Evolutionary conservation across 139 green algal genomes (phyloP).

Genomic region (Micromonas commoda): DNA sequence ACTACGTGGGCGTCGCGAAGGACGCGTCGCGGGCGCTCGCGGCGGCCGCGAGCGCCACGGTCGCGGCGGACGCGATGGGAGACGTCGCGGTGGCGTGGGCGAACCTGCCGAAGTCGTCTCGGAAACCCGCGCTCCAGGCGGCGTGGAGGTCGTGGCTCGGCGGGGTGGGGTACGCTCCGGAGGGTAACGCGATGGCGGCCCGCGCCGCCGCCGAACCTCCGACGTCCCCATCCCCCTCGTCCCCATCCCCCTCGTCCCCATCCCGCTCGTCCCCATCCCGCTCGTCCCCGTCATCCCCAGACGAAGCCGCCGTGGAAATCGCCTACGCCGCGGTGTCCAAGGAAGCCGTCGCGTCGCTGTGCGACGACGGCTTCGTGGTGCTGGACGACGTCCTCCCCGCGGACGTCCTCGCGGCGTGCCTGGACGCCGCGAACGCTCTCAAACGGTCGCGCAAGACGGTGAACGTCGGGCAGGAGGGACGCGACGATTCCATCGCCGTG

Average conservation of each 20-base stretch:
- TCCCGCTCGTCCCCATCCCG: too few species aligned
- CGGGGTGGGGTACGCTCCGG: neutral
- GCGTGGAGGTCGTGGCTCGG: neutral
- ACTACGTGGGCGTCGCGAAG: neutral
- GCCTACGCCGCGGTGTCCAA: neutral
- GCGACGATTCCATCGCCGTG: constrained; percentile 16
- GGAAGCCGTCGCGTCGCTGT: neutral
- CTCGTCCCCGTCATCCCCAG: too few species aligned
- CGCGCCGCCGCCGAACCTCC: too few species aligned
- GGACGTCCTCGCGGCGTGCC: neutral
- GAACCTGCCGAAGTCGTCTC: neutral
- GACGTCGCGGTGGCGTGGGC: neutral
- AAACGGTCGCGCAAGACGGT: neutral
- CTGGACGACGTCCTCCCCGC: constrained; percentile 5
- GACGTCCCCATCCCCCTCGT: too few species aligned
- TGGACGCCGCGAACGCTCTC: neutral
- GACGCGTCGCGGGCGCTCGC: neutral
- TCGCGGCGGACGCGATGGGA: neutral
- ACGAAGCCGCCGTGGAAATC: neutral
- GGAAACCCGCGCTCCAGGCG: neutral
- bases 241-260: too few species aligned
- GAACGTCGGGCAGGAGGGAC: neutral
- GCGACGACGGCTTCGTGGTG: neutral
- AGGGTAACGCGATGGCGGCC: neutral
- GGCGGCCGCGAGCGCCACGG: neutral